Evolutionary conservation across 129 eudicot genomes (phyloP), one percentile per base, ranked within the genome.

Genomic region (Chrysanthemum seticuspe): DNA sequence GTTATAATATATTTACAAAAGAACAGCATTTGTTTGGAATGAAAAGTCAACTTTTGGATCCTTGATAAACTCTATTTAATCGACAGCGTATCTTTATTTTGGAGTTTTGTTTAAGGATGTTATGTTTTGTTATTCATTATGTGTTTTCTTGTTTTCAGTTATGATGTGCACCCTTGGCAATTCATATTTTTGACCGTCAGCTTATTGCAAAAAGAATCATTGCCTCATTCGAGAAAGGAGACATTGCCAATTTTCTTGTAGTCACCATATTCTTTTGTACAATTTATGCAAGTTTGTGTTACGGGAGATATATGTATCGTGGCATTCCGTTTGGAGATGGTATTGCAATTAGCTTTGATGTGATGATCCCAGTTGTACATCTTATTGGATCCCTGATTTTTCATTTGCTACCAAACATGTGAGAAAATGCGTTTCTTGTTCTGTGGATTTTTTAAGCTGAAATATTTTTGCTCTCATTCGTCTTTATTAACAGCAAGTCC

Each of bases 251-350:
- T 70, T 52, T 70, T 70, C 81, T 49, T 49, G 14, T 40, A 66
- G 79, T 67, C 58, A 15, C 8, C 50, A 47, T 27, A 76, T 76
- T 76, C 80, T 21, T 76, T 78, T 78, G 77, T 78, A 63, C 71
- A 78, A 78, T 78, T 68, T 61, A 61, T 19, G 34, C 6, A 29
- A 15, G 50, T 62, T 62, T n/a, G n/a, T 62, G 62, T 62, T 58
- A 58, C 45, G 12, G 45, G 55, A 57, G n/a, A 72, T 59, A 15
- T 70, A 36, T 77, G 76, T 63, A 61, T 69, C 15, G 18, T 63
- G 52, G 50, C 56, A 10, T 54, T 54, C 36, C 57, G 10, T 49
- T 67, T 58, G 23, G 34, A 47, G 21, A 56, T 52, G 57, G 44
- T 60, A 60, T 25, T 60, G 44, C 65, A 60, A 12, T 27, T 68